Conservation (phyloP, 2,329 filamentous ascomycete species). For the Sclerotinia minor region DNA sequence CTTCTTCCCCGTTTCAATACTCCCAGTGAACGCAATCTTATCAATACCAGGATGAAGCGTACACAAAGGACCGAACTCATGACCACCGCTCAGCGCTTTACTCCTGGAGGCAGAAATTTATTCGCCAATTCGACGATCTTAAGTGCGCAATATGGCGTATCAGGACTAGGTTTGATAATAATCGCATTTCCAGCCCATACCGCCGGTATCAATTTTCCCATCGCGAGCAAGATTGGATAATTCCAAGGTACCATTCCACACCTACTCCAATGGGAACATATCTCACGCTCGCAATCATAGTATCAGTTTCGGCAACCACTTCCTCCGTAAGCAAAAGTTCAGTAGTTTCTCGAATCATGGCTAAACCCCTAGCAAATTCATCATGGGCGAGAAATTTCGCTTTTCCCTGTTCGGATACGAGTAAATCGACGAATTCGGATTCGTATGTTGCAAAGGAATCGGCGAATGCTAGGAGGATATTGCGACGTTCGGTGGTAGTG, state of each 20-base stretch:
- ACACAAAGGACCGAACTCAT: conserved; percentile 54
- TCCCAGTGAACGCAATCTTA: conserved; percentile 61
- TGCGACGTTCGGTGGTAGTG: conserved; percentile 46
- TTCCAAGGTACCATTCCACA: conserved; percentile 63
- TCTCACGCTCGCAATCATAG: conserved; percentile 45
- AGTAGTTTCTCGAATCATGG: conserved; percentile 19
- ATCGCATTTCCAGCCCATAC: conserved; percentile 54
- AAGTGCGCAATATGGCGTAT: conserved; percentile 53
- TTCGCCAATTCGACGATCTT: conserved; percentile 54
- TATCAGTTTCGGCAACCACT: conserved; percentile 20
- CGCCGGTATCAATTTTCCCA: conserved; percentile 52
- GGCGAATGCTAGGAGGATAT: conserved; percentile 39
- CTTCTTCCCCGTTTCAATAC: conserved; percentile 51
- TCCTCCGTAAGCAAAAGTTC: conserved; percentile 24
- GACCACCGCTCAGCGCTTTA: conserved; percentile 45
- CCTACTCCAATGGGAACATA: conserved; percentile 51
- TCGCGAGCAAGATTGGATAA: conserved; percentile 50
- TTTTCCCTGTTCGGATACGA: conserved; percentile 53
- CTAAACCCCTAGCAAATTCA: conserved; percentile 27
- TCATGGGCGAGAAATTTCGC: conserved; percentile 41
- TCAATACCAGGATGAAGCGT: conserved; percentile 55
- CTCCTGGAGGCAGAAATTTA: conserved; percentile 52
- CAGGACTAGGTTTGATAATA: conserved; percentile 59
- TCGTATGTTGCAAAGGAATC: conserved; percentile 44
- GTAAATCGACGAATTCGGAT: conserved; percentile 36